Percentiles rank a stretch among this genome's conserved stretches.
phyloP scores from a whole-genome alignment of 192 early-diverging fungal species.

The Paraglomus brasilianum region DNA sequence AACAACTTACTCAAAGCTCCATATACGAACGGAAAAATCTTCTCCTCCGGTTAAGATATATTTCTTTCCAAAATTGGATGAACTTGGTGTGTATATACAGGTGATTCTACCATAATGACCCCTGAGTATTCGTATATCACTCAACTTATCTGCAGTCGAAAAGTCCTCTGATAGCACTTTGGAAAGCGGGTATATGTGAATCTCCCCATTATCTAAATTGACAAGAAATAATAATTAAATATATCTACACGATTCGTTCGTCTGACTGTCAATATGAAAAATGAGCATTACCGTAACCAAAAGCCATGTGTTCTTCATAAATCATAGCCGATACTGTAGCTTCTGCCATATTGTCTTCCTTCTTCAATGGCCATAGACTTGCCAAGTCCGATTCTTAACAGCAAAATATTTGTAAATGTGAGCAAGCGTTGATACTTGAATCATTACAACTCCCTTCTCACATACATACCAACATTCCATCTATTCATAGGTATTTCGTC shows the following conservation, averaged over 20 bases:
- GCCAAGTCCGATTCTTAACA: slow-evolving; percentile 32
- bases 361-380: slow-evolving; percentile 39
- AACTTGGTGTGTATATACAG: slow-evolving; percentile 54
- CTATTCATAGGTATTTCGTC: background rate
- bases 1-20: slow-evolving; percentile 67
- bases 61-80: slow-evolving; percentile 40
- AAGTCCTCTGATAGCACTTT: slow-evolving; percentile 38
- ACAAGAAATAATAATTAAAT: background rate
- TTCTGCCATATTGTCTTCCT: slow-evolving; percentile 23
- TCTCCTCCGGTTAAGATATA: slow-evolving; percentile 64
- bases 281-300: slow-evolving; percentile 59
- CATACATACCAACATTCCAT: slow-evolving; percentile 3
- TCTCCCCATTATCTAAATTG: slow-evolving; percentile 59
- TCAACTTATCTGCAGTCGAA: background rate
- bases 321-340: slow-evolving; percentile 52
- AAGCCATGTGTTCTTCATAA: slow-evolving; percentile 57
- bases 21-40: slow-evolving; percentile 69
- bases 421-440: background rate
- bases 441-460: background rate
- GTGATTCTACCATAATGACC: slow-evolving; percentile 65
- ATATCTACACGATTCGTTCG: background rate
- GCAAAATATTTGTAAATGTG: slow-evolving; percentile 2
- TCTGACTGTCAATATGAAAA: background rate
- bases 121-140: slow-evolving; percentile 30
- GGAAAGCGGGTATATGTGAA: slow-evolving; percentile 54